These are phyloP conservation scores for Leccinum subatratum DNA, from an alignment of 1,284 basidiomycete species.

Conservation along the genomic window DNA sequence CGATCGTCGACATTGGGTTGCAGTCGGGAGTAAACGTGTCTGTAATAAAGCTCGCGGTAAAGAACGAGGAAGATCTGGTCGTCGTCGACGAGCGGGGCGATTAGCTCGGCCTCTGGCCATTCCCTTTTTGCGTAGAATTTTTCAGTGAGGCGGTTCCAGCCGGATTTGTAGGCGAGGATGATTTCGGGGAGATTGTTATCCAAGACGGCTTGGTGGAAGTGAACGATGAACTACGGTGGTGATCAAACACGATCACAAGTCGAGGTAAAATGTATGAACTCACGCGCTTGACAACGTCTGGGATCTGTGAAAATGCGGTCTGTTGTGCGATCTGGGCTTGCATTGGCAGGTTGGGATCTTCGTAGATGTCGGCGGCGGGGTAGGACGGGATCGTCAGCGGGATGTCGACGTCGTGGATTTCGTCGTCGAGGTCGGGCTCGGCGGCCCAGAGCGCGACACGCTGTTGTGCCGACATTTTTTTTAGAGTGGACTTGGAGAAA, in stretches of 20 bases:
- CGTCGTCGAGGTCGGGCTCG: conserved; percentile 70
- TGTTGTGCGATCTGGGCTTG: conserved; percentile 80
- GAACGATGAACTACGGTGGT: conserved; percentile 73
- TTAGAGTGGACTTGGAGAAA: neutral
- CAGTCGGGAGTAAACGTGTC: conserved; percentile 92
- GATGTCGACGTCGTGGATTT: conserved; percentile 67
- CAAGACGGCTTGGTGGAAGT: conserved; percentile 84
- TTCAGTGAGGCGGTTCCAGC: conserved; percentile 95
- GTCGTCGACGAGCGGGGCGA: conserved; percentile 90
- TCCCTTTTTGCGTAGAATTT: conserved; percentile 92
- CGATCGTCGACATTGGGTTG: conserved; percentile 96
- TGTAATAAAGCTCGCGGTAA: conserved; percentile 92
- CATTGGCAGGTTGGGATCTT: conserved; percentile 51
- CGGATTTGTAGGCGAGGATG: conserved; percentile 88
- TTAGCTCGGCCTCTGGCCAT: conserved; percentile 96
- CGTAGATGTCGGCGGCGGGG: conserved; percentile 61
- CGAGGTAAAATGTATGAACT: conserved; percentile 27
- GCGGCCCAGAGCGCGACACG: conserved; percentile 65
- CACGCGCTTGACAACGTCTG: conserved; percentile 76
- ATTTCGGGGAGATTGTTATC: conserved; percentile 87
- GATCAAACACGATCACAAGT: neutral
- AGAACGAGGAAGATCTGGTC: conserved; percentile 94
- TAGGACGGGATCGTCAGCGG: conserved; percentile 63
- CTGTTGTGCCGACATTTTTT: conserved; percentile 44
- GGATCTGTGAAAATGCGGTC: conserved; percentile 70